Base-by-base conservation (phyloP, 2,329 filamentous ascomycete genomes). In the Byssochlamys sp. region DNA sequence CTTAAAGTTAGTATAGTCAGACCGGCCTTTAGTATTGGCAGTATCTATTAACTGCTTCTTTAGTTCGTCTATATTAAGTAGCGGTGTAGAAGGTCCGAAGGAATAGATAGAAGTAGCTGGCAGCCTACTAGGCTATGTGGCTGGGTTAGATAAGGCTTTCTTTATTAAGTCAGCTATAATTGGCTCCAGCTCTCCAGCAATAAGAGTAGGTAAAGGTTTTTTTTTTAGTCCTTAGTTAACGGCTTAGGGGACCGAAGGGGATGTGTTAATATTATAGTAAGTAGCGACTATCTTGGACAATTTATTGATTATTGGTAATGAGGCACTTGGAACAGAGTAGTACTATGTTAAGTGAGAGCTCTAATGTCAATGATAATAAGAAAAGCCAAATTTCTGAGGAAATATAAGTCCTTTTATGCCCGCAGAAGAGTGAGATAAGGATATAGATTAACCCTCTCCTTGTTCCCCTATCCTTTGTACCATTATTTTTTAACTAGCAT, bases 31-130 rank as follows among this genome's bases (percentile, higher is more conserved):
- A 28, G 52, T 48, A 48, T 48, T 14, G 19, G 39, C 4, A 24
- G 39, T 12, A 3, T 57, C 11, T 58, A 58, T 45, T 52, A 60
- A 58, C 54, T 53, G 54, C 52, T 59, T 58, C 29, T 51, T 57
- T 52, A 59, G 59, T 48, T 58, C 53, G 27, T 57, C 55, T 24
- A 52, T 49, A 57, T 60, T 54, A 57, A 57, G 57, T 49, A 57
- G 57, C 52, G 57, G 59, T 55, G 53, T 59, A 50, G 55, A 59
- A 35, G 55, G 50, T n/a, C 55, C 49, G 48, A 59, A 49, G 55
- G 55, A 11, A 51, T 29, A 55, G 33, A 56, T 55, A 9, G 59
- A 54, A 57, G 57, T 57, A 35, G 57, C 26, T 45, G 59, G 55
- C 28, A 39, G 55, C 55, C 53, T 53, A 52, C 57, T 52, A 19